Percentiles rank a stretch among this genome's conserved stretches.
Evolutionary conservation across 2,329 filamentous ascomycete genomes (phyloP).

Genomic region (Pseudovirgaria hyperparasitica): DNA sequence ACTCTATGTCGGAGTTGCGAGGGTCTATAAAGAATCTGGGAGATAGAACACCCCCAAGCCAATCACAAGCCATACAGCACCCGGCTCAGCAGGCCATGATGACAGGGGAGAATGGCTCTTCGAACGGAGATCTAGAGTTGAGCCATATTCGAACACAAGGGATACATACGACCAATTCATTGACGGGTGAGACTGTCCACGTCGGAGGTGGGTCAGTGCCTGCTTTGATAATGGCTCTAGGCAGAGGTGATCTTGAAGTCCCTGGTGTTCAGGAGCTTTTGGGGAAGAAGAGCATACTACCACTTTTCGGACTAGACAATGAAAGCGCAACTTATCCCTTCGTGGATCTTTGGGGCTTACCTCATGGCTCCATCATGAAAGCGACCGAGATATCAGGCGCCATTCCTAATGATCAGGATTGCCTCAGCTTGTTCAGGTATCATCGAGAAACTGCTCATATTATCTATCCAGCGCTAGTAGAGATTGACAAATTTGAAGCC

Average conservation of each 20-base stretch:
- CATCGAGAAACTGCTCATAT: constrained; percentile 47
- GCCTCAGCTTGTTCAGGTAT: constrained; percentile 43
- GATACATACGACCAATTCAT: constrained; percentile 46
- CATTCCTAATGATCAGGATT: constrained; percentile 45
- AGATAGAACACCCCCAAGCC: constrained; percentile 9
- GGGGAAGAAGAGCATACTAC: constrained; percentile 46
- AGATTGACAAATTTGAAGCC: constrained; percentile 41
- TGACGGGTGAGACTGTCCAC: constrained; percentile 48
- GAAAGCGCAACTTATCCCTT: constrained; percentile 53
- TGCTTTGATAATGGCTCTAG: constrained; percentile 43
- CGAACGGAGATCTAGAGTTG: constrained; percentile 15
- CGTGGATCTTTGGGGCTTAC: constrained; percentile 49
- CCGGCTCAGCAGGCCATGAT: constrained; percentile 21
- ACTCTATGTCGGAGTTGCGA: constrained; percentile 32
- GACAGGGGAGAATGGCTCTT: too few species aligned
- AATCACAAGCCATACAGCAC: constrained; percentile 13
- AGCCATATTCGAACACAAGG: constrained; percentile 38
- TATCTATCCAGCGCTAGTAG: constrained; percentile 48
- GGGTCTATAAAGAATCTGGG: constrained; percentile 24
- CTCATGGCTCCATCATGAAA: constrained; percentile 44
- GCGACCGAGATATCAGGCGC: constrained; percentile 46
- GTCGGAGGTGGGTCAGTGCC: constrained; percentile 49
- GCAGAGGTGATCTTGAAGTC: constrained; percentile 31
- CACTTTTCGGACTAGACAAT: constrained; percentile 50
- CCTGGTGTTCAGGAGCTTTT: constrained; percentile 44